These are phyloP conservation scores for Tulasnella sp. DNA, from an alignment of 768 basidiomycete species.

Conservation along the genomic window DNA sequence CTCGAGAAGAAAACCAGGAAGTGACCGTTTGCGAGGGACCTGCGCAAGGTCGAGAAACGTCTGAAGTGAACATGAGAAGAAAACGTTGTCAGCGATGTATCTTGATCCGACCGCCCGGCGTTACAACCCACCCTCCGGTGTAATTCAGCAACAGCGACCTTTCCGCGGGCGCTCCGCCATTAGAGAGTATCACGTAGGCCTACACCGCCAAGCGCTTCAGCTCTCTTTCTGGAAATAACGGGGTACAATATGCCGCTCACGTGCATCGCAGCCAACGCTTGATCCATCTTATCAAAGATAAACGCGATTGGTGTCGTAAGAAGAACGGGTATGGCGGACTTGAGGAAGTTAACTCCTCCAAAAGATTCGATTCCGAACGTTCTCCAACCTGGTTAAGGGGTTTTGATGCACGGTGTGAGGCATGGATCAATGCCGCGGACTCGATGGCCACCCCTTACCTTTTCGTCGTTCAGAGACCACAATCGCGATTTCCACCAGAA, in stretches of 20 bases:
- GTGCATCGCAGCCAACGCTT: slow-evolving; percentile 26
- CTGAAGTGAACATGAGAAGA: not conserved
- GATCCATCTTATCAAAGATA: slow-evolving; percentile 25
- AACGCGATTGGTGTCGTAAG: not conserved
- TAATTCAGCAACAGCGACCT: slow-evolving; percentile 21
- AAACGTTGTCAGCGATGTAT: not conserved
- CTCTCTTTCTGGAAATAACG: not conserved
- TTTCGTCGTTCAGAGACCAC: slow-evolving; percentile 1
- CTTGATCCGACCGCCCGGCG: too few relatives aligned
- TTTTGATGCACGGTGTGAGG: not conserved
- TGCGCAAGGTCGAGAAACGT: not conserved
- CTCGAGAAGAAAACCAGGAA: slow-evolving; percentile 29
- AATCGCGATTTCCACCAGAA: not conserved
- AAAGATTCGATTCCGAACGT: slow-evolving; percentile 23
- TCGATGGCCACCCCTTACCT: not conserved
- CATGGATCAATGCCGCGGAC: not conserved
- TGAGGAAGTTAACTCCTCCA: slow-evolving; percentile 32
- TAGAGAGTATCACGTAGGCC: slow-evolving; percentile 29
- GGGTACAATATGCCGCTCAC: not conserved
- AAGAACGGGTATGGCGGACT: slow-evolving; percentile 31
- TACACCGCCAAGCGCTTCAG: not conserved
- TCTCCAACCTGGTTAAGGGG: slow-evolving; percentile 4
- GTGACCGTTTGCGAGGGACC: slow-evolving; percentile 20
- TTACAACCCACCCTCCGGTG: slow-evolving; percentile 19
- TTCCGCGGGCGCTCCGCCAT: slow-evolving; percentile 20